Conservation (phyloP, 2,329 filamentous ascomycete species). For the Plenodomus tracheiphilus region DNA sequence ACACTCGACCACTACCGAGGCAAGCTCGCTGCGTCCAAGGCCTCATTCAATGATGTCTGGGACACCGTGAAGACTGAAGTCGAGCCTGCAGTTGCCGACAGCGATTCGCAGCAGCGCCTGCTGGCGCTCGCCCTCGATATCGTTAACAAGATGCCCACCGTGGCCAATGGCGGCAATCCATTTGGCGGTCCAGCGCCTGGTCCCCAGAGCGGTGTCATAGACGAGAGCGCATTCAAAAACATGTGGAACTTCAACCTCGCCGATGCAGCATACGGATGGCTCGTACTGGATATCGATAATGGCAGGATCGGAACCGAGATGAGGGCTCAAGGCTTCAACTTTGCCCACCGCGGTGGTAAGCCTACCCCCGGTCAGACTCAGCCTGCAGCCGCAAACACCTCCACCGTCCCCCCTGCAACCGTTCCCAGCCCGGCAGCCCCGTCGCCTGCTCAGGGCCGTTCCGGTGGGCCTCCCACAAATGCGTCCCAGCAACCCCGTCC, state of each 20-base stretch:
- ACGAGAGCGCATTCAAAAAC: slow-evolving; percentile 99
- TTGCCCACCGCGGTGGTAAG: slow-evolving; percentile 91
- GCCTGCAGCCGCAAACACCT: slow-evolving; percentile 40
- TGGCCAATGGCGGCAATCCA: slow-evolving; percentile 92
- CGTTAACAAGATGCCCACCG: slow-evolving; percentile 97
- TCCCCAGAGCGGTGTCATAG: slow-evolving; percentile 80
- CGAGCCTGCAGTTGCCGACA: slow-evolving; percentile 89
- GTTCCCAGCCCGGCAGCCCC: slow-evolving; percentile 46
- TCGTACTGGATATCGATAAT: slow-evolving; percentile 92
- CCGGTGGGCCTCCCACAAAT: slow-evolving; percentile 33
- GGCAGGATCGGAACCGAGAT: slow-evolving; percentile 98
- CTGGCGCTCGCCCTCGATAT: slow-evolving; percentile 89
- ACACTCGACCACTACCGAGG: slow-evolving; percentile 97
- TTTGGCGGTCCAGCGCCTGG: slow-evolving; percentile 85
- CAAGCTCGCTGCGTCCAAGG: slow-evolving; percentile 96
- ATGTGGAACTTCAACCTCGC: slow-evolving; percentile 99
- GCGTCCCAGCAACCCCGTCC: slow-evolving; percentile 40
- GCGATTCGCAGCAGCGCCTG: slow-evolving; percentile 90
- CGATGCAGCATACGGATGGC: slow-evolving; percentile 94
- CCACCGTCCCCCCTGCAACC: slow-evolving; percentile 41
- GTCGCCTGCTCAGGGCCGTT: slow-evolving; percentile 40
- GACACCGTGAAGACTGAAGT: slow-evolving; percentile 97
- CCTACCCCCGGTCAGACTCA: slow-evolving; percentile 45
- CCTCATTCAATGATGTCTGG: slow-evolving; percentile 99
- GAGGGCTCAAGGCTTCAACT: slow-evolving; percentile 98